These are phyloP conservation scores for Aspergillus thermomutatus DNA, from an alignment of 2,329 filamentous ascomycete genomes.

Conservation along the genomic window DNA sequence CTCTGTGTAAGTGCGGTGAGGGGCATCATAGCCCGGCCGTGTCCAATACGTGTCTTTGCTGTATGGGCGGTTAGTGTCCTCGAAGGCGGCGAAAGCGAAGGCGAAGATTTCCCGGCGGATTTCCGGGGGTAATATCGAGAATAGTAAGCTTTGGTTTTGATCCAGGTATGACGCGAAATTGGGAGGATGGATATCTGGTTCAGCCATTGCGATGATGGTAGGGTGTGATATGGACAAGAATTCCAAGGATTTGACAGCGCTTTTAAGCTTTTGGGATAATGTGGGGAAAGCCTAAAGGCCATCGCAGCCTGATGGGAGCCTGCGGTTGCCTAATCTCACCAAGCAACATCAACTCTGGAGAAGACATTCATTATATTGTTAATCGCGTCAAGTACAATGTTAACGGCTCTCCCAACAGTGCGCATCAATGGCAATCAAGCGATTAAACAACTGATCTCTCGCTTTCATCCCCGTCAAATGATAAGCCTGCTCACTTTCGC, in stretches of 20 bases:
- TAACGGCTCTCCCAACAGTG: conserved; percentile 83
- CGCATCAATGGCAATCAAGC: conserved; percentile 68
- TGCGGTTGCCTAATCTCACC: background rate
- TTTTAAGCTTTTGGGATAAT: background rate
- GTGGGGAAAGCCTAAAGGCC: background rate
- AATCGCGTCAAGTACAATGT: background rate
- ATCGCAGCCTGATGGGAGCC: background rate
- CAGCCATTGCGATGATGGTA: background rate
- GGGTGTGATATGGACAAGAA: background rate
- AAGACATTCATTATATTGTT: background rate
- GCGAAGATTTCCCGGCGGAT: conserved; percentile 49
- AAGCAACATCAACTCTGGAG: background rate
- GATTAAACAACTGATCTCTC: conserved; percentile 77
- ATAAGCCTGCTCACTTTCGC: conserved; percentile 49
- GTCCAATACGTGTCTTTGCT: conserved; percentile 34
- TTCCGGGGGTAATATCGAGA: conserved; percentile 46
- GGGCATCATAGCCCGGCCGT: conserved; percentile 42
- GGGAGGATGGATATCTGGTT: background rate
- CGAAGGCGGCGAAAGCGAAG: conserved; percentile 38
- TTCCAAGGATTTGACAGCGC: background rate
- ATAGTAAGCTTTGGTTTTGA: conserved; percentile 28
- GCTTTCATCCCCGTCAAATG: conserved; percentile 69
- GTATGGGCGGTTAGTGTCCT: conserved; percentile 30
- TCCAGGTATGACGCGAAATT: background rate
- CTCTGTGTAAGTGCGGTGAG: conserved; percentile 33